Base-by-base conservation (phyloP, 2,329 filamentous ascomycete species). In the Elsinoe fawcettii region DNA sequence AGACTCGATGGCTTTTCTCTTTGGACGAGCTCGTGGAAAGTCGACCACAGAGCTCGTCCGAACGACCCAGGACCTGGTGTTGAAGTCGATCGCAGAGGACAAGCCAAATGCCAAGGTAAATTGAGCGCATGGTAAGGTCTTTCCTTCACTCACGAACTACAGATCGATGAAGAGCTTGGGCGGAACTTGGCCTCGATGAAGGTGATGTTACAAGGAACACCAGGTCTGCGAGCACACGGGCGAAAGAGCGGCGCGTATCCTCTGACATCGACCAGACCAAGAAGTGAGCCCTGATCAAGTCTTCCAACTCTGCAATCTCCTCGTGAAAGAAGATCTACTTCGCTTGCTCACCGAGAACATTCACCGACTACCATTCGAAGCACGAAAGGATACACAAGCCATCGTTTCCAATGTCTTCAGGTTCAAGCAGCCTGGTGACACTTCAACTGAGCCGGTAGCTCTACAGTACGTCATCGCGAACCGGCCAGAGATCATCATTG, bases 321-420 rank as follows among this genome's bases (percentile, higher is more conserved):
- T 95, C 61, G 87, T 96, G 65, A 84, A 91, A 69, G 90, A 96
- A 74, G 90, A 96, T 70, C 79, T 99, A 6, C 83, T 99, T 43
- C 88, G 88, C 65, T 79, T 88, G 54, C 85, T 99, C 58, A 90
- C 92, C 18, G 80, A 85, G 60, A 87, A 87, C 68, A 86, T 99
- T 46, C 84, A 89, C 72, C 83, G 86, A 54, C 81, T 99, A 3
- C 90, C 92, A 0, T 99, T 99, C 76, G 93, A 99, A 75, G 89
- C 91, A 36, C 86, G 92, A 67, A 97, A 96, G 76, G 92, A 96
- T 69, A 88, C 89, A 11, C 92, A 96, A 70, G 88, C 93, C 61
- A 93, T 96, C 69, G 93, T 97, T 75, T 96, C 90, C 39, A 93
- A 92, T 71, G 87, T 95, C 64, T 90, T 96, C 70, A 88, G 91